phyloP scores from a whole-genome alignment of 1,284 basidiomycete species.

The Baeospora myosura region DNA sequence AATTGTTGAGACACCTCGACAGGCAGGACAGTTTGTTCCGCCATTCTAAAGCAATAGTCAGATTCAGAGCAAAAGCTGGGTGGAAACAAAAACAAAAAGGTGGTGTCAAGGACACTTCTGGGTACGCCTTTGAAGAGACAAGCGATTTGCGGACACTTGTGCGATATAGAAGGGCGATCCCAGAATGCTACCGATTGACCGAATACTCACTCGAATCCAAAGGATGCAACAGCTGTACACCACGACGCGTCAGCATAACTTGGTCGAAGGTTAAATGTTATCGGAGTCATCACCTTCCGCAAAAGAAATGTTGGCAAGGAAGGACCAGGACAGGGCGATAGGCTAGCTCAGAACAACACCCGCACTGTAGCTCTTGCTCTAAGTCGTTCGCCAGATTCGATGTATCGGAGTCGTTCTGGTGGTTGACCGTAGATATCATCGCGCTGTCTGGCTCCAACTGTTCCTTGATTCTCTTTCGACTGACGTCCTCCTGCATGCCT shows the following conservation, averaged over 20 bases:
- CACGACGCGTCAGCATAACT: conserved; percentile 11
- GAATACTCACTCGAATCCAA: conserved; percentile 66
- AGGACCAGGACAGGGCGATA: conserved; percentile 70
- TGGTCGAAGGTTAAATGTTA: not conserved
- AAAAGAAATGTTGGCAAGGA: conserved; percentile 81
- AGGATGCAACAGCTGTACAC: conserved; percentile 59
- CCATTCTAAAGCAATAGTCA: conserved; percentile 49
- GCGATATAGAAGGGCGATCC: not conserved
- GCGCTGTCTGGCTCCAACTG: conserved; percentile 21
- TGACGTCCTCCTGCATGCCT: conserved; percentile 34
- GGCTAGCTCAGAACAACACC: conserved; percentile 72
- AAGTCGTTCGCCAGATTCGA: conserved; percentile 49
- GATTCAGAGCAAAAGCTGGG: not conserved
- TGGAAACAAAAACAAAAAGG: conserved; percentile 1
- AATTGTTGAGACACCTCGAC: conserved; percentile 55
- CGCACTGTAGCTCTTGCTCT: conserved; percentile 68
- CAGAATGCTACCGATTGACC: not conserved
- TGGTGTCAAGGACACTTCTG: not conserved
- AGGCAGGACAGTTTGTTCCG: conserved; percentile 72
- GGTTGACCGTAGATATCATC: conserved; percentile 7
- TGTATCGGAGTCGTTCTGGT: conserved; percentile 18
- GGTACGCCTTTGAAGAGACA: not conserved
- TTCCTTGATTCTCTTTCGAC: conserved; percentile 56
- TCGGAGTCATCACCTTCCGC: conserved; percentile 54
- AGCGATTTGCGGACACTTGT: not conserved